Evolutionary conservation across 805 yeast genomes (phyloP), one percentile per base, ranked within the genome.

Genomic region (Yarrowia sp.): DNA sequence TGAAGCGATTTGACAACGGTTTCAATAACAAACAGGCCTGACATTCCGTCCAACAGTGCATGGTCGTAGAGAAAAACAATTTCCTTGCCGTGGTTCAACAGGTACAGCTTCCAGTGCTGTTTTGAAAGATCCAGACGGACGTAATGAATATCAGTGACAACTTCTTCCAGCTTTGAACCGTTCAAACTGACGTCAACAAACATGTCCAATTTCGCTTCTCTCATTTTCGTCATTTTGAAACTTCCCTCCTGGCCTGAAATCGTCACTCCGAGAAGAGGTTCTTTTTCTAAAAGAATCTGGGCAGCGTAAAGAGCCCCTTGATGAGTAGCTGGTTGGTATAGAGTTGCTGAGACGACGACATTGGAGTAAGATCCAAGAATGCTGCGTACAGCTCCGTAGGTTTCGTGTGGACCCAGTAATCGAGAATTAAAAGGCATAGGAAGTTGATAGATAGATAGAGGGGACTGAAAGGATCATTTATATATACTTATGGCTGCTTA

Each of bases 41-140:
- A 66, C 57, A 65, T 67, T n/a, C 72, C 73, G 44, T 71, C 73
- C 58, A 60, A 64, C 10, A 65, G 36, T 1, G 69, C 47, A 55
- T 71, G 73, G 42, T 71, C 71, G 58, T 66, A 71, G 10, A 57
- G 66, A 65, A 68, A 71, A 32, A 64, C 65, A 4, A 67, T 51
- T 13, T 41, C 51, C 14, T 53, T 35, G 17, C 51, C 39, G 7
- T 43, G 39, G 4, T 57, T 65, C 9, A 67, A 9, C 7, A 70
- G 65, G 10, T 58, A 44, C 22, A 70, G 28, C n/a, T 69, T 64
- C 72, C 72, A 70, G n/a, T 65, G 63, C 3, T 69, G 71, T 13
- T 53, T 53, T 0, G 61, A 28, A 9, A 41, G 22, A 28, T 53
- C 18, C n/a, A 53, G 28, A 28, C 45, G 35, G 15, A 53, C 14